A percentile compares a stretch with the other conserved stretches of the same genome.
phyloP scores from a whole-genome alignment of 257 asterid genomes.

The Cinchona pubescens region DNA sequence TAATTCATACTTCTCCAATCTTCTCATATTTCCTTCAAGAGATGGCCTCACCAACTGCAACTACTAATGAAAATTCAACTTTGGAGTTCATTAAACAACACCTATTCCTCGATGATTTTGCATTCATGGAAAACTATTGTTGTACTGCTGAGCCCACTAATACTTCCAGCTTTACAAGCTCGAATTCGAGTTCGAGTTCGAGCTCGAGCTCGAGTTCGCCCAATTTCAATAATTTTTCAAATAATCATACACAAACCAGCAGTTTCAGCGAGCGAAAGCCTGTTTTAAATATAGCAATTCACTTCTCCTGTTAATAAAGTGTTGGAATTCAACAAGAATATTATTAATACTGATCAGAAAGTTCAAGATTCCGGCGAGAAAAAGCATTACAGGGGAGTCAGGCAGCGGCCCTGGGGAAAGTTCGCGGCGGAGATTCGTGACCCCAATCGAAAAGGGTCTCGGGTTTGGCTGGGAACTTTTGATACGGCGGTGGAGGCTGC shows the following conservation, averaged over 20 bases:
- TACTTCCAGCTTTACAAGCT: constrained; percentile 25
- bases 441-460: constrained; percentile 37
- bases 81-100: constrained; percentile 73
- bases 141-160: constrained; percentile 10
- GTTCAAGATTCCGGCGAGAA: constrained; percentile 32
- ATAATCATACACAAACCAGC: neutral
- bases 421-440: constrained; percentile 47
- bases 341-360: neutral
- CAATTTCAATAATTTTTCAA: constrained; percentile 33
- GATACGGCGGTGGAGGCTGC: constrained; percentile 45
- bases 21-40: too few relatives aligned
- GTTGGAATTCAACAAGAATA: constrained; percentile 1
- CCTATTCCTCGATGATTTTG: constrained; percentile 62
- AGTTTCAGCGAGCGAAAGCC: constrained; percentile 52
- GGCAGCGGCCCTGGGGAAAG: constrained; percentile 50
- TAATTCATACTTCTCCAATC: too few relatives aligned
- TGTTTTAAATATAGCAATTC: constrained; percentile 57
- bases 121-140: constrained; percentile 44
- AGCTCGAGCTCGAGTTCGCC: constrained; percentile 18
- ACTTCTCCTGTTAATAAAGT: constrained; percentile 26
- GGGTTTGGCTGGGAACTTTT: constrained; percentile 47
- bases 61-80: constrained; percentile 43
- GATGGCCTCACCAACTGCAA: constrained; percentile 5
- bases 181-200: constrained; percentile 28
- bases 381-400: constrained; percentile 42